Base-by-base conservation (phyloP, 176 grass and related monocot genomes). In the Juncus inflexus region DNA sequence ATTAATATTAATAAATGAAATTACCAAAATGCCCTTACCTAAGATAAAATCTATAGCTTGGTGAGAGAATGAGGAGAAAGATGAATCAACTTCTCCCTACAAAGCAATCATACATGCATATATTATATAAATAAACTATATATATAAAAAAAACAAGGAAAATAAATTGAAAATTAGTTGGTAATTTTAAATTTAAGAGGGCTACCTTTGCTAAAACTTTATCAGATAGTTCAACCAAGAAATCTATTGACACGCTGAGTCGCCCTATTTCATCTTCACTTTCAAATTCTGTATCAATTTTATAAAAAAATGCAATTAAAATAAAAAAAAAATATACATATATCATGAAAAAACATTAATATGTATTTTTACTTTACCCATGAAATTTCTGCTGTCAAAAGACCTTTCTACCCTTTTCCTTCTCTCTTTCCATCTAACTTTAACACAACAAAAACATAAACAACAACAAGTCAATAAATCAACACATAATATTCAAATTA, bases 31-130 rank as follows among this genome's bases (percentile, higher is more conserved):
- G 4, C 47, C 39, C 77, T 69, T 84, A 89, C 87, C 82, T 38
- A 82, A 81, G 81, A 97, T 97, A 40, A 82, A 97, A 67, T 89
- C 83, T 60, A 86, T 66, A 86, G 94, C 94, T 76, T 97, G 87
- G 77, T 97, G 94, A 77, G 72, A 97, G 51, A 91, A 91, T 60
- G 75, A 81, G 61, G 83, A 72, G 79, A 86, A 91, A 36, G 87
- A 82, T n/a, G 61, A 58, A 28, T 16, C 62, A 52, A 68, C 40
- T 72, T 89, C 80, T 61, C 52, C 81, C 87, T 97, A 63, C 68
- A 28, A 55, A 68, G 35, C 19, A 68, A 68, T 38, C 15, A 54
- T 28, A 28, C 19, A 28, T 28, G 1, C 19, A 28, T 28, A 68
- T 55, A 65, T 7, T 83, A 61, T 8, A 65, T 38, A 81, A 74